Conservation (phyloP, 345 rosid species). For the Sonneratia alba region DNA sequence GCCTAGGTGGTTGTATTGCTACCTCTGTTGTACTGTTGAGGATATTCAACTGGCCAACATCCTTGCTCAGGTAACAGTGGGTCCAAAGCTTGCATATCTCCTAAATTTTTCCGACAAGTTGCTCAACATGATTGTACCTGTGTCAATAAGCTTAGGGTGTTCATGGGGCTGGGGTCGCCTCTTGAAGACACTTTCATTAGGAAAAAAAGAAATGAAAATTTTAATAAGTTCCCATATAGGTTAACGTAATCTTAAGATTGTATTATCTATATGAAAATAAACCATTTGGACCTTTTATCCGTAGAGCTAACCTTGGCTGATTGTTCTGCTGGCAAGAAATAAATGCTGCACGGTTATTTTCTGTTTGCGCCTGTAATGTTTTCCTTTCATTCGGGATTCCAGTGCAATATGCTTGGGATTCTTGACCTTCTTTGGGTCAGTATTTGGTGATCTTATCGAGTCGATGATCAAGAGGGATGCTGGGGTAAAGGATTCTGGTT, state of each 20-base stretch:
- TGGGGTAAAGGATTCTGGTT: conserved; percentile 92
- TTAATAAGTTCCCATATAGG: too few species aligned
- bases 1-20: conserved; percentile 76
- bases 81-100: neutral
- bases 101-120: neutral
- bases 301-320: neutral
- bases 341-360: neutral
- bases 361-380: neutral
- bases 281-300: neutral
- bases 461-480: conserved; percentile 98
- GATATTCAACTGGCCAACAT: conserved; percentile 65
- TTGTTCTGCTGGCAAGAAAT: neutral
- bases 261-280: too few species aligned
- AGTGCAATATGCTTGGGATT: conserved; percentile 81
- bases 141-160: neutral
- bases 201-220: neutral
- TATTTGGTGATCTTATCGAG: conserved; percentile 91
- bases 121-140: neutral
- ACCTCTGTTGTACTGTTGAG: conserved; percentile 48
- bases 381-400: conserved; percentile 12
- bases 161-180: neutral
- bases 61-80: conserved; percentile 50
- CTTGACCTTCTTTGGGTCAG: conserved; percentile 77
- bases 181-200: neutral
- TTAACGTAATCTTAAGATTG: too few species aligned